Conservation (phyloP, 2,329 filamentous ascomycete genomes). For the Mycosphaerella sp. region DNA sequence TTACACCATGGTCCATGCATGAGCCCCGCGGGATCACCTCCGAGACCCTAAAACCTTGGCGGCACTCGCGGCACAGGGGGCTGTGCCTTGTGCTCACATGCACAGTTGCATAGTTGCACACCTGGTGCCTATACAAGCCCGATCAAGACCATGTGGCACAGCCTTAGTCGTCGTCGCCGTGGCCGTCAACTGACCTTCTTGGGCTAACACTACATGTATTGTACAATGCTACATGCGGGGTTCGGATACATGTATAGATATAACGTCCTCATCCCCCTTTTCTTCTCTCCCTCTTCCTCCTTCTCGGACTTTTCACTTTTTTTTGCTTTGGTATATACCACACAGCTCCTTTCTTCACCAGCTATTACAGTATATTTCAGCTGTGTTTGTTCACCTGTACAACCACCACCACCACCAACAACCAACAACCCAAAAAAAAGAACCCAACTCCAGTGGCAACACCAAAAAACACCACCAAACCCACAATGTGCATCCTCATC, state of each 20-base stretch:
- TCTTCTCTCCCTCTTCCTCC: neutral
- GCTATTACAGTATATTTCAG: too few relatives aligned
- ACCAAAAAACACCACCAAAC: neutral
- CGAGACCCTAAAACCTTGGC: conserved; percentile 2
- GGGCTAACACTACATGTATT: neutral
- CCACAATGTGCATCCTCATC: conserved; percentile 19
- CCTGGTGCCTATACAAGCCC: too few relatives aligned
- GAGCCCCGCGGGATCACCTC: conserved; percentile 2
- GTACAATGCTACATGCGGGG: conserved; percentile 8
- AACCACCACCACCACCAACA: too few relatives aligned
- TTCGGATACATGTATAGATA: neutral
- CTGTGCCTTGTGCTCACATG: neutral
- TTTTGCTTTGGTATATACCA: neutral
- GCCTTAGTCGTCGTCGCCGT: neutral
- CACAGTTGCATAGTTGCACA: neutral
- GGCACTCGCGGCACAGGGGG: conserved; percentile 1
- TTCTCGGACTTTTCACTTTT: neutral
- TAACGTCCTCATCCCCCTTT: neutral
- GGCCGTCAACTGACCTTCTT: neutral
- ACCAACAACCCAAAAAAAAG: too few relatives aligned
- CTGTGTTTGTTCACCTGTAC: neutral
- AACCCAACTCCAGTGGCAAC: too few relatives aligned
- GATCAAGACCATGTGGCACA: conserved; percentile 1
- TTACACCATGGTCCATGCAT: neutral
- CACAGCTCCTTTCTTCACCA: neutral